Conservation (phyloP, 139 green algal genomes). For the Yamagishiella unicocca region DNA sequence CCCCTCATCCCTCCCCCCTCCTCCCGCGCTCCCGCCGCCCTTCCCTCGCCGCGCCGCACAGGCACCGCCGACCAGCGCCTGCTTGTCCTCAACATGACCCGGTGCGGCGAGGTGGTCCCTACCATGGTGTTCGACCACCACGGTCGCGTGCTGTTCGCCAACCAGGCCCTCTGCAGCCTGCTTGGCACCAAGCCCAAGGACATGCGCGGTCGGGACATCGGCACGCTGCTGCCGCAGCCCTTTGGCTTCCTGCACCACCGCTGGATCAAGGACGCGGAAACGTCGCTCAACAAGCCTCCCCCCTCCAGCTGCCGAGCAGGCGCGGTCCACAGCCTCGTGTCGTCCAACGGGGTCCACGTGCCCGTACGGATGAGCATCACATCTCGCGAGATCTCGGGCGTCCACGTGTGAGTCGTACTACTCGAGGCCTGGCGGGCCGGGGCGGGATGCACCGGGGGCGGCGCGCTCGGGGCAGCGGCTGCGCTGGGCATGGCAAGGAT, state of each 20-base stretch:
- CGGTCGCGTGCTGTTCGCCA: slow-evolving; percentile 53
- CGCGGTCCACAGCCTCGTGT: slow-evolving; percentile 40
- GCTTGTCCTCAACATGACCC: slow-evolving; percentile 55
- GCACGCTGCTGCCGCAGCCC: slow-evolving; percentile 53
- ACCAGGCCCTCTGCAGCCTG: slow-evolving; percentile 53
- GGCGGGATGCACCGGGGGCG: too few relatives aligned
- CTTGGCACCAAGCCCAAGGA: slow-evolving; percentile 55
- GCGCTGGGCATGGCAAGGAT: too few relatives aligned
- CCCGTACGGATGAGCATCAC: slow-evolving; percentile 49
- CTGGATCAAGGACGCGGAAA: slow-evolving; percentile 58
- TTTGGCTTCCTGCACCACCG: slow-evolving; percentile 55
- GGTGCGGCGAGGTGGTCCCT: not conserved
- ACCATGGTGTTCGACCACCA: slow-evolving; percentile 60
- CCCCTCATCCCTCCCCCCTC: not conserved
- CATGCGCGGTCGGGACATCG: slow-evolving; percentile 50
- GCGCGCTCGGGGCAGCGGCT: too few relatives aligned
- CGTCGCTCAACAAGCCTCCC: not conserved
- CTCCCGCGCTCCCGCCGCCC: too few relatives aligned
- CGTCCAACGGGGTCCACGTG: slow-evolving; percentile 54
- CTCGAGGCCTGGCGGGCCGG: too few relatives aligned
- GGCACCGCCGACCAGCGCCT: slow-evolving; percentile 59
- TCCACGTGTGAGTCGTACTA: slow-evolving; percentile 28
- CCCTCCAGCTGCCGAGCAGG: slow-evolving; percentile 46
- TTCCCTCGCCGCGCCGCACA: too few relatives aligned
- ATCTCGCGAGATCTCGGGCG: not conserved